A percentile compares a stretch with the other conserved stretches of the same genome.
These are phyloP conservation scores for Suhomyces xylopsoci DNA, from an alignment of 805 yeast genomes.

Conservation along the genomic window DNA sequence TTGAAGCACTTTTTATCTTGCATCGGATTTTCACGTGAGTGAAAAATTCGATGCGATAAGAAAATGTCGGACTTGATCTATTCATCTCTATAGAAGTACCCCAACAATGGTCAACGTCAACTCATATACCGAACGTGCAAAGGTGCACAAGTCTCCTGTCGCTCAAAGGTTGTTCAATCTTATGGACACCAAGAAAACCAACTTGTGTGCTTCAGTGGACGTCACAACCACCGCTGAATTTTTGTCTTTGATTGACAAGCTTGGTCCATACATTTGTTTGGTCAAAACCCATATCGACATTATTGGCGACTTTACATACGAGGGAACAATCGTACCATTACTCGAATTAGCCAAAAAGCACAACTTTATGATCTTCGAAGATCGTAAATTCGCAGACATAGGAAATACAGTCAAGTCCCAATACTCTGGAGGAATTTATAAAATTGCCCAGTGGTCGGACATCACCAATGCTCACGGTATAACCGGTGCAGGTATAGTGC, in stretches of 20 bases:
- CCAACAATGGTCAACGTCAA: constrained; percentile 19
- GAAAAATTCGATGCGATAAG: background rate
- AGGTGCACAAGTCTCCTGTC: constrained; percentile 67
- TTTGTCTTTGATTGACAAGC: constrained; percentile 62
- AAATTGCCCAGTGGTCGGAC: constrained; percentile 92
- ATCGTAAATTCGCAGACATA: constrained; percentile 96
- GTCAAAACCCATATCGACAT: constrained; percentile 95
- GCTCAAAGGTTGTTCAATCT: constrained; percentile 70
- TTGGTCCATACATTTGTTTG: constrained; percentile 90
- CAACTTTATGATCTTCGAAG: constrained; percentile 90
- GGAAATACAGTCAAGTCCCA: constrained; percentile 97
- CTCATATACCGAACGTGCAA: constrained; percentile 69
- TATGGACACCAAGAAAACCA: constrained; percentile 79
- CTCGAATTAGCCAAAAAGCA: constrained; percentile 72
- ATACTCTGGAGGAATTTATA: constrained; percentile 84
- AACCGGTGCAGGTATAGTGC: constrained; percentile 90
- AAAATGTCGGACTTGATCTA: background rate
- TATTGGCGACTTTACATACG: constrained; percentile 82
- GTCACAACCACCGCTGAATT: constrained; percentile 79
- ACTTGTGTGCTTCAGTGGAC: constrained; percentile 93
- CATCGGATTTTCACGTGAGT: background rate
- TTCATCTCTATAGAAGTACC: background rate
- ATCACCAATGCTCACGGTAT: constrained; percentile 97
- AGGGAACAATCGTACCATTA: constrained; percentile 74
- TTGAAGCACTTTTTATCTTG: background rate